Percentiles rank a stretch among this genome's conserved stretches.
Conservation (phyloP, 257 asterid genomes). For the Euphrasia confusa region DNA sequence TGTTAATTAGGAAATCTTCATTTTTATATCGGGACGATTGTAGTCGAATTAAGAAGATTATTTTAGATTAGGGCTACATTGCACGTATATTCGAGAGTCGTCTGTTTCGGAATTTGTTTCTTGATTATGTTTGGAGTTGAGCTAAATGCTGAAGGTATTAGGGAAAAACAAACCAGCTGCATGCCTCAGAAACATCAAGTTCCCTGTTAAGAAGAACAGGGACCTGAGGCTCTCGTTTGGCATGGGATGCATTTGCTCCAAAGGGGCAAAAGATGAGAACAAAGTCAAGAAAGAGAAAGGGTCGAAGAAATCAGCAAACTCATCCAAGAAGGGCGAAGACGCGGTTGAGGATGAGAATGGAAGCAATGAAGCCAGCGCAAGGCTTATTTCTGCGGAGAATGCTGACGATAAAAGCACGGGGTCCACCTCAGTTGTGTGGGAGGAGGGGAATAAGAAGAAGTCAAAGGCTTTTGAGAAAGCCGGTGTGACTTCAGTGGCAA, state of each 20-base stretch:
- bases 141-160: conserved; percentile 38
- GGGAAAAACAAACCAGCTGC: conserved; percentile 37
- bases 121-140: conserved; percentile 38
- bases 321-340: conserved; percentile 50
- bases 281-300: conserved; percentile 42
- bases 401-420: conserved; percentile 55
- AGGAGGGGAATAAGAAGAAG: conserved; percentile 43
- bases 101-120: conserved; percentile 5
- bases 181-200: conserved; percentile 33
- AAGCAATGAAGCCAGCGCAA: conserved; percentile 51
- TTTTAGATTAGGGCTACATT: background rate
- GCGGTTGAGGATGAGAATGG: conserved; percentile 54
- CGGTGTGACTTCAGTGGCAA: conserved; percentile 28
- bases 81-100: background rate
- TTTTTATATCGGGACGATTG: conserved; percentile 18
- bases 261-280: conserved; percentile 49
- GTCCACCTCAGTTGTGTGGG: conserved; percentile 51
- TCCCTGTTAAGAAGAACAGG: conserved; percentile 48
- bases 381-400: conserved; percentile 51
- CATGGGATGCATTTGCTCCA: conserved; percentile 88
- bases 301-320: conserved; percentile 42
- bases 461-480: conserved; percentile 41
- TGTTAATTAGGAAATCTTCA: conserved; percentile 21
- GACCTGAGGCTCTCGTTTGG: conserved; percentile 34
- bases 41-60: conserved; percentile 11